These are phyloP conservation scores for Aspergillus nanangensis DNA, from an alignment of 495 filamentous ascomycete species.

Conservation along the genomic window DNA sequence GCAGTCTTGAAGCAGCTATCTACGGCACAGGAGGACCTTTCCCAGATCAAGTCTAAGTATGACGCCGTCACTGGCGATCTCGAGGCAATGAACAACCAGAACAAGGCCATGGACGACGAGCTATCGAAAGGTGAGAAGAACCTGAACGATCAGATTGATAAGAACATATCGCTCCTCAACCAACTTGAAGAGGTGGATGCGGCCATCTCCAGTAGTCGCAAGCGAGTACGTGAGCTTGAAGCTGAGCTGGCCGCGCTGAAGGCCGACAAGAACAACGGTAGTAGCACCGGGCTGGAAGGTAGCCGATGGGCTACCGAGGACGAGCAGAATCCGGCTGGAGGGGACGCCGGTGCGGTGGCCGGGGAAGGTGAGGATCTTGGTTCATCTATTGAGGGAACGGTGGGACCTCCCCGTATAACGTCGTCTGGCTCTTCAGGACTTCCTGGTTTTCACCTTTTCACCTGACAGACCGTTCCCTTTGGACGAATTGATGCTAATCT, in stretches of 20 bases:
- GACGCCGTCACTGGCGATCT: slow-evolving; percentile 24
- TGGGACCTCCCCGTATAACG: slow-evolving; percentile 43
- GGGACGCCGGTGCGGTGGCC: slow-evolving; percentile 35
- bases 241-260: slow-evolving; percentile 39
- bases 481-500: slow-evolving; percentile 13
- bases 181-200: slow-evolving; percentile 40
- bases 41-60: slow-evolving; percentile 28
- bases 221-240: slow-evolving; percentile 42
- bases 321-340: too few relatives aligned
- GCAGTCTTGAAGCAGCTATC: slow-evolving; percentile 29
- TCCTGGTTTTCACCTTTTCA: slow-evolving; percentile 32
- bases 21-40: slow-evolving; percentile 30
- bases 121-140: slow-evolving; percentile 33
- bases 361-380: slow-evolving; percentile 51
- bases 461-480: slow-evolving; percentile 22
- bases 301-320: slow-evolving; percentile 41
- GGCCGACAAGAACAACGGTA: slow-evolving; percentile 20
- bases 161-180: slow-evolving; percentile 45
- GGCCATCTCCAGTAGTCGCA: slow-evolving; percentile 32
- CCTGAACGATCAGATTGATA: slow-evolving; percentile 43
- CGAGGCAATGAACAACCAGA: slow-evolving; percentile 26
- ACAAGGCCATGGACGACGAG: slow-evolving; percentile 32
- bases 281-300: slow-evolving; percentile 29
- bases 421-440: slow-evolving; percentile 32
- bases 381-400: slow-evolving; percentile 52